phyloP scores from a whole-genome alignment of 345 rosid genomes.

The Euphorbia lathyris region DNA sequence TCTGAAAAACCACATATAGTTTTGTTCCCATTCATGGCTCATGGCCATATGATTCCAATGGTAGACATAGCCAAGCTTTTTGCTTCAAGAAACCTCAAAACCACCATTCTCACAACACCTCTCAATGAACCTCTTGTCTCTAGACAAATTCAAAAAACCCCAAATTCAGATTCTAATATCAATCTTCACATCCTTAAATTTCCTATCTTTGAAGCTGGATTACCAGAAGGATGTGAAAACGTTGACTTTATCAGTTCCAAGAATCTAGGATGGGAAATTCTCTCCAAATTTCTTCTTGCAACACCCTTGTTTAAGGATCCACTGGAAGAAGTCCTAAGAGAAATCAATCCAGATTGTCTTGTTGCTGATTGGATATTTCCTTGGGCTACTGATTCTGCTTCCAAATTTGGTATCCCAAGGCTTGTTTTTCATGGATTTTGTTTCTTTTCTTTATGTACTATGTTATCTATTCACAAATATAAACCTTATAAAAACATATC shows the following conservation, averaged over 20 bases:
- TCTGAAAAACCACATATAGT: slow-evolving; percentile 9
- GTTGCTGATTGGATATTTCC: slow-evolving; percentile 32
- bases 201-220: slow-evolving; percentile 40
- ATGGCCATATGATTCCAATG: slow-evolving; percentile 54
- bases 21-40: slow-evolving; percentile 49
- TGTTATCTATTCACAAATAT: not conserved
- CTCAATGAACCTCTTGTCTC: slow-evolving; percentile 27
- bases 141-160: slow-evolving; percentile 28
- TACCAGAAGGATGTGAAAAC: slow-evolving; percentile 19
- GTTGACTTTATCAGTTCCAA: not conserved
- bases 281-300: slow-evolving; percentile 9
- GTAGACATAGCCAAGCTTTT: slow-evolving; percentile 56
- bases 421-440: slow-evolving; percentile 35
- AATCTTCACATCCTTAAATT: slow-evolving; percentile 31
- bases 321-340: slow-evolving; percentile 23
- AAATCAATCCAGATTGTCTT: slow-evolving; percentile 24
- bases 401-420: slow-evolving; percentile 35
- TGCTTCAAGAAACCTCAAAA: slow-evolving; percentile 35
- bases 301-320: slow-evolving; percentile 22
- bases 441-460: slow-evolving; percentile 18
- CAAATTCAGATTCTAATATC: slow-evolving; percentile 27
- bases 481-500: slow-evolving; percentile 22
- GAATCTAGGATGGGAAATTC: not conserved
- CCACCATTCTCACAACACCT: slow-evolving; percentile 52
- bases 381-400: slow-evolving; percentile 31